These are phyloP conservation scores for Tricholoma sp. DNA, from an alignment of 768 basidiomycete species.

Conservation along the genomic window DNA sequence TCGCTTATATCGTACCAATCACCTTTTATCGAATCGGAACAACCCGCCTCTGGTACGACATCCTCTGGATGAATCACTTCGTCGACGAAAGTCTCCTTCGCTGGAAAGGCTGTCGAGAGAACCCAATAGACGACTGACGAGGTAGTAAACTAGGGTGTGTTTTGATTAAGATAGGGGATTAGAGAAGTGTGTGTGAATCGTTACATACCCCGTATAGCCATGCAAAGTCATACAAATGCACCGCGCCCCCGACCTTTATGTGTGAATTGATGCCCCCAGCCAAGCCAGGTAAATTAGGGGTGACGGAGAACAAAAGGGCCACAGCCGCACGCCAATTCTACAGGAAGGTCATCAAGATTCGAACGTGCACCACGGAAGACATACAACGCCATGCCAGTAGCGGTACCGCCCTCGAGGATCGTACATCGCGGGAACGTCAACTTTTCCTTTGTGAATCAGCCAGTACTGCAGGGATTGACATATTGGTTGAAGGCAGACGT, in stretches of 20 bases:
- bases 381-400: slow-evolving; percentile 71
- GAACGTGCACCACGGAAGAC: slow-evolving; percentile 16
- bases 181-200: background rate
- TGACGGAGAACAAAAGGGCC: slow-evolving; percentile 62
- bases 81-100: slow-evolving; percentile 36
- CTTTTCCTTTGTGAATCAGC: slow-evolving; percentile 64
- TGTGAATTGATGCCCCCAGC: slow-evolving; percentile 65
- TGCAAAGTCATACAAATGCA: slow-evolving; percentile 60
- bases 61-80: slow-evolving; percentile 26
- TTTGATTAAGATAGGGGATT: background rate
- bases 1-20: background rate
- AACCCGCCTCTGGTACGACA: background rate
- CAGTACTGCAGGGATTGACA: slow-evolving; percentile 50
- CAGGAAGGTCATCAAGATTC: slow-evolving; percentile 1
- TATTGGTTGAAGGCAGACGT: background rate
- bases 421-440: slow-evolving; percentile 86
- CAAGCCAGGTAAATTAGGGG: slow-evolving; percentile 73
- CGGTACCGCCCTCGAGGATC: slow-evolving; percentile 71
- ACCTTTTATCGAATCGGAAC: background rate
- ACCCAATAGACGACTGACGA: slow-evolving; percentile 29
- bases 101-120: slow-evolving; percentile 36
- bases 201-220: slow-evolving; percentile 70
- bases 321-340: slow-evolving; percentile 81
- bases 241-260: slow-evolving; percentile 55
- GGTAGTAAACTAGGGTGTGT: slow-evolving; percentile 29